Evolutionary conservation across 2,329 filamentous ascomycete genomes (phyloP), one percentile per base, ranked within the genome.

Genomic region (Neofusicoccum umdonicola): DNA sequence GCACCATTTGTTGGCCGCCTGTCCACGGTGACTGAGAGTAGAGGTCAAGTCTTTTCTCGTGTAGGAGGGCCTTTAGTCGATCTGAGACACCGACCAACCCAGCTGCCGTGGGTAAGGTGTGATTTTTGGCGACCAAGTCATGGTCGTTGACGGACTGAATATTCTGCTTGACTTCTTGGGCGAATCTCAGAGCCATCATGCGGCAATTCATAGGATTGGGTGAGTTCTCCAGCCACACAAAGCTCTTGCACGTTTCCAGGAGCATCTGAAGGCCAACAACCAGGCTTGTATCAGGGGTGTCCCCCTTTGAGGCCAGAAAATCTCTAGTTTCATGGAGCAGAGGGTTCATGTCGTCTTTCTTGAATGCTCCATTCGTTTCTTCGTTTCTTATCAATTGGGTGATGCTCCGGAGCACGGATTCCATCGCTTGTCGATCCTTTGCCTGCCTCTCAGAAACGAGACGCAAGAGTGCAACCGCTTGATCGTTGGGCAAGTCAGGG

Each of bases 21-120:
- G 57, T 35, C 63, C 63, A 65, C 31, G 63, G 63, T 13, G 63
- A 44, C 42, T 65, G 54, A n/a, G 56, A 57, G 11, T 65, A 65
- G 4, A 61, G 39, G 41, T 65, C 63, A 6, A 61, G 42, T 22
- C 52, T 31, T 13, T 39, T 39, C 5, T 61, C 52, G 8, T 17
- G 35, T 15, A 47, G 39, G 54, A 65, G 52, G 22, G 44, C 44
- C 13, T 65, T 51, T 11, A 65, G 13, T 17, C 45, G 27, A 1
- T 47, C 56, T 3, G 56, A 60, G n/a, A 60, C 56, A 2, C 56
- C 56, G 15, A 15, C 9, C 31, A 60, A 37, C 8, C 56, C 31
- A n/a, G 56, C 42, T 1, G n/a, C 56, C 42, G 17, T 45, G 4
- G 42, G 56, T n/a, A 60, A 12, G 0, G 56, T 60, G 27, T 60